Base-by-base conservation (phyloP, 2,329 filamentous ascomycete species). In the Sphaerulina vaccinii region DNA sequence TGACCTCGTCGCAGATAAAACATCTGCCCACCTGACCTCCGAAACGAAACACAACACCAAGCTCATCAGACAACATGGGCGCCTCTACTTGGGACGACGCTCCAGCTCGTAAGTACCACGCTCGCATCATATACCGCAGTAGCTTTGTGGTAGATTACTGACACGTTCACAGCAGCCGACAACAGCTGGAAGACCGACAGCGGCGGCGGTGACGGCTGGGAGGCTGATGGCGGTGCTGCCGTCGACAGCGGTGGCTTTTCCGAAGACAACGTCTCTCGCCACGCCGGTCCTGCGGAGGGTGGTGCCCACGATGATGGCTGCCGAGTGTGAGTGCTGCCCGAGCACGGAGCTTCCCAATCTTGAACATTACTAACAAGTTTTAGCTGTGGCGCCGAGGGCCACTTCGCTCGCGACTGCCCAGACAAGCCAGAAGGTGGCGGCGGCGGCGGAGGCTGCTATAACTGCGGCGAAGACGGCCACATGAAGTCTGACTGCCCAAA, bases 401-500 rank as follows among this genome's bases (percentile, higher is more conserved):
- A 79, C 64, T 76, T 75, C 49, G 69, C 75, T 33, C 73, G 74
- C 45, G 74, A 79, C 35, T 80, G 76, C 54, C 72, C 75, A 1
- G 65, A 75, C 40, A 71, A 75, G 71, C 48, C 35, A 27, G 46
- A 44, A 19, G 56, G 54, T 5, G 46, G 51, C 16, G 51, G 53
- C 29, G 66, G 70, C 63, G 72, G 65, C 11, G 72, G 76, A 18
- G 73, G 72, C 38, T 84, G 81, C 71, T 84, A 71, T 75, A 84
- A 84, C 68, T 85, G 41, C 36, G 52, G 80, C 46, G 68, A 83
- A 59, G 33, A 33, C 13, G 49, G 83, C 11, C 84, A 87, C 73
- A 81, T 74, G 68, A 85, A 83, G 68, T 70, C 75, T 1, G 83
- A 86, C 6, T 86, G 84, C 62, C 61, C 80, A 15, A 82, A 85